Base-by-base conservation (phyloP, 73 alveolate genomes). In the Effrenium voratum region DNA sequence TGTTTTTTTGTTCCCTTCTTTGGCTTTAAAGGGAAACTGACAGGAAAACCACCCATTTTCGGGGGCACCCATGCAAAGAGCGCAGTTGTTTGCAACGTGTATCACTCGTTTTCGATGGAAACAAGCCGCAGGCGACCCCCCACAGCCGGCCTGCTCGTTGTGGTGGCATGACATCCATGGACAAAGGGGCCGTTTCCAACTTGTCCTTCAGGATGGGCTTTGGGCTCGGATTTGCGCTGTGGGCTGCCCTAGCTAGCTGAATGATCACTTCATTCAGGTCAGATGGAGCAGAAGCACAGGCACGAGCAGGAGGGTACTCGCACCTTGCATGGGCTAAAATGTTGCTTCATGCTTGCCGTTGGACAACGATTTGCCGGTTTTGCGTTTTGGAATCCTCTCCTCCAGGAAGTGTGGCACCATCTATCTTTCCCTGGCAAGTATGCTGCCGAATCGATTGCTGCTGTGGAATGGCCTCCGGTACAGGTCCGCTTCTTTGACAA, bases 141-240 rank as follows among this genome's bases (percentile, higher is more conserved):
- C n/a, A n/a, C n/a, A n/a, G n/a, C n/a, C n/a, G n/a, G n/a, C n/a
- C n/a, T n/a, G n/a, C n/a, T n/a, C n/a, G n/a, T 10, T 73, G 50
- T 28, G 92, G 92, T 5, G 92, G 92, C 26, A 34, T 50, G n/a
- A 73, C 92, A 34, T 72, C 92, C 41, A 82, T 82, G 44, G 92
- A 82, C n/a, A 82, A 82, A 73, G 49, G 19, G 41, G 46, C 92
- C 5, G 92, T 82, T n/a, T 59, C 92, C 10, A 73, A 72, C 12
- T 34, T 82, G 43, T 82, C 92, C 92, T 49, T 82, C 75, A 82
- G 49, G 92, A 82, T 82, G 92, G 92, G 92, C 26, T 45, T 5
- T 12, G 6, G 84, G 10, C 84, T 73, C 84, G 8, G 32, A 0
- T 72, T 72, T 30, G 83, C 49, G 16, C 38, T 28, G n/a, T 66